Percentiles rank a stretch among this genome's conserved stretches.
Conservation (phyloP, 1,284 basidiomycete species). For the Exobasidium rhododendri region DNA sequence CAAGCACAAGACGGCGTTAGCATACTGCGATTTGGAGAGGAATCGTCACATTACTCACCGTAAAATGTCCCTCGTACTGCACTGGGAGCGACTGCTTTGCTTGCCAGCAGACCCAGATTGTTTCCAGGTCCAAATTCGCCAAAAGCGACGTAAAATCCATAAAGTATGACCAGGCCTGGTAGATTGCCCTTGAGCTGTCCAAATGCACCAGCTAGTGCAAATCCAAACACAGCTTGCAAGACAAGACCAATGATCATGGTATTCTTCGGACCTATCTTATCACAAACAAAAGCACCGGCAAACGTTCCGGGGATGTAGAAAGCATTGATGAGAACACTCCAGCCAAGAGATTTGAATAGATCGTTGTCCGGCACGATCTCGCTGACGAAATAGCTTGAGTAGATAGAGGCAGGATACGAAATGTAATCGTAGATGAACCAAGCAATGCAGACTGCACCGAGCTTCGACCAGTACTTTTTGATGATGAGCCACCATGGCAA, state of each 20-base stretch:
- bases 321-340: constrained; percentile 57
- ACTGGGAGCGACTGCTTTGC: constrained; percentile 27
- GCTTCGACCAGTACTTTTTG: constrained; percentile 71
- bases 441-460: constrained; percentile 68
- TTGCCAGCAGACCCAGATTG: constrained; percentile 44
- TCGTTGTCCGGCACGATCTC: constrained; percentile 60
- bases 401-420: constrained; percentile 62
- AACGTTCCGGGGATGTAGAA: constrained; percentile 66
- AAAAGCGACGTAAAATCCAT: constrained; percentile 83
- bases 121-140: constrained; percentile 67
- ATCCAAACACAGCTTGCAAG: constrained; percentile 59
- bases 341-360: constrained; percentile 32
- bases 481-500: constrained; percentile 78
- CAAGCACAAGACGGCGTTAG: not conserved
- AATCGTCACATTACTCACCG: constrained; percentile 19
- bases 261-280: constrained; percentile 48
- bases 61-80: constrained; percentile 46
- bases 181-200: constrained; percentile 27
- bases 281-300: constrained; percentile 71
- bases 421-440: constrained; percentile 58
- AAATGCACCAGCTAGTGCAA: constrained; percentile 56
- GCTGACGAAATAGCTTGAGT: constrained; percentile 73
- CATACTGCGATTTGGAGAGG: not conserved
- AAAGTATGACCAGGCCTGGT: constrained; percentile 66
- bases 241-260: constrained; percentile 44